Evolutionary conservation across 257 asterid species (phyloP).

Genomic region (Parsonsia alboflavescens): DNA sequence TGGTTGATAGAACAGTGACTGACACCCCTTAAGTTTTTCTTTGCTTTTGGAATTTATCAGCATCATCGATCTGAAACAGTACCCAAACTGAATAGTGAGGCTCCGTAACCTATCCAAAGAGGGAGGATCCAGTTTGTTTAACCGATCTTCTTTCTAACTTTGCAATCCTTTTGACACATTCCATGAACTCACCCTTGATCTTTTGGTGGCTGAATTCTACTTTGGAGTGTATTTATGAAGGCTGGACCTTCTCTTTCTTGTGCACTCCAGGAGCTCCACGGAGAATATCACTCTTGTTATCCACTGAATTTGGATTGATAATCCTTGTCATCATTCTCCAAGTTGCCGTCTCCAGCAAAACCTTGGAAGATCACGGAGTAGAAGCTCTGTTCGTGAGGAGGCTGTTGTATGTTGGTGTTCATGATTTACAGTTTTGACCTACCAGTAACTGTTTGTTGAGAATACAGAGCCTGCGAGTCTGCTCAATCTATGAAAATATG

Average conservation of each 20-base stretch:
- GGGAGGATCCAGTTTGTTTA: background rate
- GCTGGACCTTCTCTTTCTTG: too few species aligned
- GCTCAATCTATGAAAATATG: background rate
- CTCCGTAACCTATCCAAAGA: background rate
- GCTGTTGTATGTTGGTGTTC: background rate
- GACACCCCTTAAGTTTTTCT: background rate
- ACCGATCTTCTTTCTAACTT: background rate
- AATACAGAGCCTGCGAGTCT: background rate
- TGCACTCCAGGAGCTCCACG: too few species aligned
- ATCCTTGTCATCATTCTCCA: background rate
- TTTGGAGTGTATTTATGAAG: too few species aligned
- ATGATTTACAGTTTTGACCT: background rate
- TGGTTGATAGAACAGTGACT: background rate
- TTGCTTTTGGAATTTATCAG: background rate
- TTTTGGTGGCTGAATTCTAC: background rate
- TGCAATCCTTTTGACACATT: background rate
- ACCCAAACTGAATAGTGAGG: background rate
- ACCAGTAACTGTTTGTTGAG: background rate
- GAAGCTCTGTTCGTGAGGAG: conserved; percentile 12
- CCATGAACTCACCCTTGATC: conserved; percentile 11
- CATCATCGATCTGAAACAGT: background rate
- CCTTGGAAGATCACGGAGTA: too few species aligned
- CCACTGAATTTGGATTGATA: conserved; percentile 6
- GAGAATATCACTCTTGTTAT: background rate
- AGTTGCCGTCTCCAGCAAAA: too few species aligned